Conservation (phyloP, 2,329 filamentous ascomycete genomes). For the Ceratocystis ficicola region DNA sequence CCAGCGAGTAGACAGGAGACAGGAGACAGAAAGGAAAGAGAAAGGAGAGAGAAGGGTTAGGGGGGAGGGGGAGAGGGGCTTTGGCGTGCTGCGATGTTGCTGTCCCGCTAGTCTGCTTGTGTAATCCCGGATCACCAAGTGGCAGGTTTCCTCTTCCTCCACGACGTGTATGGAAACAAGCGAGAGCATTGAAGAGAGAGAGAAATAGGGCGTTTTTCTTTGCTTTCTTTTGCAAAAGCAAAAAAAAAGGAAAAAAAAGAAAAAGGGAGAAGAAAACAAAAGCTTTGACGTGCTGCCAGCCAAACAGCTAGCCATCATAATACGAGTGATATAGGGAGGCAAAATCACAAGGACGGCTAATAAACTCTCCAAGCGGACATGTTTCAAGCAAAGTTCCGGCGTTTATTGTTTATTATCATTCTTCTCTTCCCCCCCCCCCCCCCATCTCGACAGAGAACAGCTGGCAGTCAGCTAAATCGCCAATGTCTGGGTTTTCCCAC, state of each 20-base stretch:
- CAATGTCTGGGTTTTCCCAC: too few species aligned
- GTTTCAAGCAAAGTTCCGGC: conserved; percentile 3
- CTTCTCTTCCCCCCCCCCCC: background rate
- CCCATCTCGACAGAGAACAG: background rate
- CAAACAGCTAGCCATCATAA: background rate
- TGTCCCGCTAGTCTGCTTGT: background rate
- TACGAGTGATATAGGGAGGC: background rate
- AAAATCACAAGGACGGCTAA: background rate
- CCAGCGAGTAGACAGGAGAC: too few species aligned
- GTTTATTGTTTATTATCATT: background rate
- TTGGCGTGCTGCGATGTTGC: background rate
- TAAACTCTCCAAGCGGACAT: background rate
- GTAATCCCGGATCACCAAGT: background rate
- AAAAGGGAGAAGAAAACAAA: background rate
- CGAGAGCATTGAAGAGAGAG: too few species aligned
- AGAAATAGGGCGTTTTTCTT: too few species aligned
- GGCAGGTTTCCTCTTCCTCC: conserved; percentile 7
- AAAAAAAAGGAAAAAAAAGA: background rate
- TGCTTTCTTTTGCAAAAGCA: background rate
- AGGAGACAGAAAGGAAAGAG: too few species aligned
- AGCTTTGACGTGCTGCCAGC: conserved; percentile 4
- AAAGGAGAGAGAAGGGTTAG: too few species aligned
- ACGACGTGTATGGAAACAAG: too few species aligned
- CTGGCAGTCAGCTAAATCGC: background rate
- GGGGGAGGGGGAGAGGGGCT: too few species aligned